Evolutionary conservation across 108 stramenopile species (phyloP).

Genomic region (Discostella pseudostelligera): DNA sequence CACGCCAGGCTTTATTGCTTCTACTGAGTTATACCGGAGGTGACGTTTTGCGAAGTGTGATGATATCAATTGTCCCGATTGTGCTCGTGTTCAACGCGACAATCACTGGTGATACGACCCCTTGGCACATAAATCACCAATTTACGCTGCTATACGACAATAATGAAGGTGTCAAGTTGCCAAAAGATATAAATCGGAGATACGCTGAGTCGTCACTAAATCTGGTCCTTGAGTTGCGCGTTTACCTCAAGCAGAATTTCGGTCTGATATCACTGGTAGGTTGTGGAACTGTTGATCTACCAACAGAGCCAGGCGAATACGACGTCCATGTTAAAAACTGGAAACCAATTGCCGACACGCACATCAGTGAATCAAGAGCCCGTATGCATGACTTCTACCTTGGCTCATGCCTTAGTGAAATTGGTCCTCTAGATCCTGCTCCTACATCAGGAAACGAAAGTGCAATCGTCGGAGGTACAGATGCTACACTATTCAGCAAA

Average conservation of each 20-base stretch:
- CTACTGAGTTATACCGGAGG: constrained; percentile 5
- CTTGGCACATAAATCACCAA: constrained; percentile 30
- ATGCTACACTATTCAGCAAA: constrained; percentile 19
- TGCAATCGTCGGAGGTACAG: constrained; percentile 7
- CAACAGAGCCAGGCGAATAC: constrained; percentile 19
- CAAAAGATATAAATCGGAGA: no score
- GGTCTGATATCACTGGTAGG: constrained; percentile 30
- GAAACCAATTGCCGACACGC: constrained; percentile 25
- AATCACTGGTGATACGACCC: neutral
- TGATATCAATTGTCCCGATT: constrained; percentile 20
- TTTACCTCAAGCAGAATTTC: constrained; percentile 31
- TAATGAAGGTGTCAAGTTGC: no score
- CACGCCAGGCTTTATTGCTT: constrained; percentile 12
- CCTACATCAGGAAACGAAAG: constrained; percentile 7
- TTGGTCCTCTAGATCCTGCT: constrained; percentile 15
- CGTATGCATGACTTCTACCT: constrained; percentile 34
- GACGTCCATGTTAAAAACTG: constrained; percentile 25
- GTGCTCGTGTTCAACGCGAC: constrained; percentile 4
- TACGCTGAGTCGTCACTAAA: neutral
- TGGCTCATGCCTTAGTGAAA: constrained; percentile 31
- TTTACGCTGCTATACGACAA: constrained; percentile 25
- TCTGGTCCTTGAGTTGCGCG: constrained; percentile 21
- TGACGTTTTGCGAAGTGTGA: constrained; percentile 1
- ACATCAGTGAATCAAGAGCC: constrained; percentile 7
- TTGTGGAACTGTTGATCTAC: constrained; percentile 22